Conservation (phyloP, 768 basidiomycete genomes). For the Tephrocybe sp. region DNA sequence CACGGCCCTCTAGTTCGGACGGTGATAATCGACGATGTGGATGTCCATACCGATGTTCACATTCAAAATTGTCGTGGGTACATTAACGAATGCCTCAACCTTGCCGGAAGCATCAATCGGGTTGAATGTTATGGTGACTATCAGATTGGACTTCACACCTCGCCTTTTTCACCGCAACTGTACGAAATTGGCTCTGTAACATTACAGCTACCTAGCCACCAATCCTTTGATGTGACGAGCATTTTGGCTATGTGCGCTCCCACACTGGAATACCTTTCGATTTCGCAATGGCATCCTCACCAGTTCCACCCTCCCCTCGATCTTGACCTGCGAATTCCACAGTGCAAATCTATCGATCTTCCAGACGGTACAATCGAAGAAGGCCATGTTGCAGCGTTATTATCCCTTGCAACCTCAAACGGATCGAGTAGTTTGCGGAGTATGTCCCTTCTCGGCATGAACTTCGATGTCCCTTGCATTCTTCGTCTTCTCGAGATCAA, state of each 20-base stretch:
- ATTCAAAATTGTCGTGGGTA: not conserved
- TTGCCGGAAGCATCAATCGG: not conserved
- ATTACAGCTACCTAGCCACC: not conserved
- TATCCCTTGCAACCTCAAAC: not conserved
- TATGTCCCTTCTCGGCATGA: constrained; percentile 2
- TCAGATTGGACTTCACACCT: not conserved
- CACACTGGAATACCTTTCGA: not conserved
- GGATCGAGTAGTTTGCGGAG: not conserved
- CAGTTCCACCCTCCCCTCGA: not conserved
- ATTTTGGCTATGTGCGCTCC: not conserved
- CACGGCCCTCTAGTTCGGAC: not conserved
- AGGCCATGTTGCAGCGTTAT: not conserved
- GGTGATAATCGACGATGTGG: constrained; percentile 5
- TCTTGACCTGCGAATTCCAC: not conserved
- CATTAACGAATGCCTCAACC: constrained; percentile 1
- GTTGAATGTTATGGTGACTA: constrained; percentile 7
- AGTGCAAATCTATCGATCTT: not conserved
- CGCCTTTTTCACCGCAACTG: not conserved
- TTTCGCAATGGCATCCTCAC: not conserved
- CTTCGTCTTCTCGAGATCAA: constrained; percentile 4
- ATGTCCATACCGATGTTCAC: not conserved
- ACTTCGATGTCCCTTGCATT: not conserved
- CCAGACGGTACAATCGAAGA: not conserved
- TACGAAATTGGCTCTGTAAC: not conserved
- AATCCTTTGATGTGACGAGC: not conserved